Evolutionary conservation across 306 rosid genomes (phyloP).

Genomic region (Senna siamea): DNA sequence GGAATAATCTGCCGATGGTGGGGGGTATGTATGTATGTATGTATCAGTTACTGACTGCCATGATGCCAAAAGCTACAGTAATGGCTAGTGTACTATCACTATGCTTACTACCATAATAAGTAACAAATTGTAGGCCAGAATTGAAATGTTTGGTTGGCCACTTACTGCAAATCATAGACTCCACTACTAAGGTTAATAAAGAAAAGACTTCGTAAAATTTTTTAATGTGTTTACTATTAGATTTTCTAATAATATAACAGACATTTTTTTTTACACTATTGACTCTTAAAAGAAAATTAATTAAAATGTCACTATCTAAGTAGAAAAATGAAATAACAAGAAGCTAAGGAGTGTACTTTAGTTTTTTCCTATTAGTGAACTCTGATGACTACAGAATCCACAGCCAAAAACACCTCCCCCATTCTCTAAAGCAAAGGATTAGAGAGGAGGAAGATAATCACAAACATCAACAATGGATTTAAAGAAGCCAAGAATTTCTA

Average conservation of each 20-base stretch:
- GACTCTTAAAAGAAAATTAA: background rate
- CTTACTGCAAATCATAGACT: constrained; percentile 26
- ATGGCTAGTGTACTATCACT: constrained; percentile 13
- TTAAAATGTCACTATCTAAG: too few relatives aligned
- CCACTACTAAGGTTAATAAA: background rate
- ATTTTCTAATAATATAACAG: background rate
- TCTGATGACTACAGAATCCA: background rate
- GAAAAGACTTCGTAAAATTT: background rate
- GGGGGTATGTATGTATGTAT: background rate
- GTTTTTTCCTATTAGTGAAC: too few relatives aligned
- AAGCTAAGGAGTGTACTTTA: too few relatives aligned
- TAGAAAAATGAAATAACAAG: too few relatives aligned
- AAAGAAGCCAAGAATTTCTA: background rate
- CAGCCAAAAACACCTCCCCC: background rate
- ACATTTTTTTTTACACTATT: background rate
- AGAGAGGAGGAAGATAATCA: background rate
- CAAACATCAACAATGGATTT: background rate
- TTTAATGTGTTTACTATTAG: background rate
- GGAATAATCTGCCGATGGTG: constrained; percentile 12
- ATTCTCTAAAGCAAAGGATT: background rate
- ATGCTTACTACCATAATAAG: constrained; percentile 14
- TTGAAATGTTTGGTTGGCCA: constrained; percentile 31
- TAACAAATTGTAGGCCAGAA: background rate
- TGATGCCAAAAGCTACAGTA: background rate
- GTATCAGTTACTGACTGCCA: background rate